phyloP scores from a whole-genome alignment of 345 rosid species.

The Ricinus communis region DNA sequence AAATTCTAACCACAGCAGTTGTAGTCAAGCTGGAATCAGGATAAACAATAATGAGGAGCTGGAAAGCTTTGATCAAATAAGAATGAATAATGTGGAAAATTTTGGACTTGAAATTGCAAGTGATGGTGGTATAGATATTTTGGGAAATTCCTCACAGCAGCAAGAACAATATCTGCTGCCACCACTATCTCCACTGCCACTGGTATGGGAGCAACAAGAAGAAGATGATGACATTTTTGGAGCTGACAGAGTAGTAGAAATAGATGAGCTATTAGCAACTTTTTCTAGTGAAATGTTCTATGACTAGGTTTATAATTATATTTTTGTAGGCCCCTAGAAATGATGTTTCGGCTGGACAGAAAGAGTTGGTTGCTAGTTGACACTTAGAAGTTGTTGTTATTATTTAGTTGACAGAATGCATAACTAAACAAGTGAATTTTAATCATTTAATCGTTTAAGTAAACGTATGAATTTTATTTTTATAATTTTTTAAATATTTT shows the following conservation, averaged over 20 bases:
- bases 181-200: slow-evolving; percentile 1
- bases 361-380: too few species aligned
- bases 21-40: not conserved
- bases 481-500: too few species aligned
- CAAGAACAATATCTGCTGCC: not conserved
- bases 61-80: slow-evolving; percentile 10
- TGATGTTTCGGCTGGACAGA: too few species aligned
- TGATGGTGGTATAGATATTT: not conserved
- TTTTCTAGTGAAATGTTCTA: not conserved
- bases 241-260: not conserved
- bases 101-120: slow-evolving; percentile 2
- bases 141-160: not conserved
- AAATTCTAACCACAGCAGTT: not conserved
- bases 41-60: not conserved
- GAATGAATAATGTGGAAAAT: slow-evolving; percentile 11
- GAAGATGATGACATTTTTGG: too few species aligned
- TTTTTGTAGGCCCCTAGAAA: slow-evolving; percentile 12
- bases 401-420: too few species aligned
- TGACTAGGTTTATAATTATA: slow-evolving; percentile 2
- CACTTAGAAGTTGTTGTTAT: too few species aligned
- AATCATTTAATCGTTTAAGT: too few species aligned
- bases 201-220: slow-evolving; percentile 8
- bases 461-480: too few species aligned
- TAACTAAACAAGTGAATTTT: too few species aligned
- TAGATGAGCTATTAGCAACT: not conserved